Base-by-base conservation (phyloP, 176 grass and related monocot genomes). In the Hyparrhenia diplandra region DNA sequence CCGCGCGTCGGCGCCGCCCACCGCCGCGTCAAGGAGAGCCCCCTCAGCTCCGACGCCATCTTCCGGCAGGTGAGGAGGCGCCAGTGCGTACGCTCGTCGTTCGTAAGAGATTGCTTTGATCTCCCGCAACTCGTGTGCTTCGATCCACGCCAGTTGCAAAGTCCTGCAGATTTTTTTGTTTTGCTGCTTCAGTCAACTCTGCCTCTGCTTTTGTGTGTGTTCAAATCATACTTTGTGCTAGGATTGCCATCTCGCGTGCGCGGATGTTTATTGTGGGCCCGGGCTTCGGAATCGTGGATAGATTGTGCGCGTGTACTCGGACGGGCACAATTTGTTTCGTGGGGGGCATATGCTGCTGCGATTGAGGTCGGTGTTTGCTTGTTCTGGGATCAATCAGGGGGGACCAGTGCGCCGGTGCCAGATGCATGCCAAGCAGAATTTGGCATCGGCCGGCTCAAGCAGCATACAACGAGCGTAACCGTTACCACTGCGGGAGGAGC, bases 11-110 rank as follows among this genome's bases (percentile, higher is more conserved):
- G 82, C 86, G 46, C 92, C 36, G 90, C 90, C 10, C 96, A 98
- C 87, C 75, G 84, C 39, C 76, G 63, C 30, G 85, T 98, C 69
- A 98, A 85, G 79, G 96, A 98, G 71, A 98, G 96, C 79, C 92
- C n/a, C 96, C 82, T 98, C 57, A 98, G 96, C 82, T 95, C 92
- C 42, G 92, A 93, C 87, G 86, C 90, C 69, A 95, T 98, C 77
- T 98, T 98, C 83, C 88, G 46, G 21, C 96, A 98, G 90, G 96
- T 98, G 18, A 41, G 31, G 10, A 14, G 27, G n/a, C 64, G 40
- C 80, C 36, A 36, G 42, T 64, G 43, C 76, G 0, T 28, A 17
- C 2, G 0, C 29, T 83, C 63, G 11, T 36, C 9, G 75, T 71
- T 55, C 6, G 64, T 47, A 30, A 0, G 20, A 36, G n/a, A 52